These are phyloP conservation scores for Xylaria telfairii DNA, from an alignment of 495 filamentous ascomycete genomes.

Conservation along the genomic window DNA sequence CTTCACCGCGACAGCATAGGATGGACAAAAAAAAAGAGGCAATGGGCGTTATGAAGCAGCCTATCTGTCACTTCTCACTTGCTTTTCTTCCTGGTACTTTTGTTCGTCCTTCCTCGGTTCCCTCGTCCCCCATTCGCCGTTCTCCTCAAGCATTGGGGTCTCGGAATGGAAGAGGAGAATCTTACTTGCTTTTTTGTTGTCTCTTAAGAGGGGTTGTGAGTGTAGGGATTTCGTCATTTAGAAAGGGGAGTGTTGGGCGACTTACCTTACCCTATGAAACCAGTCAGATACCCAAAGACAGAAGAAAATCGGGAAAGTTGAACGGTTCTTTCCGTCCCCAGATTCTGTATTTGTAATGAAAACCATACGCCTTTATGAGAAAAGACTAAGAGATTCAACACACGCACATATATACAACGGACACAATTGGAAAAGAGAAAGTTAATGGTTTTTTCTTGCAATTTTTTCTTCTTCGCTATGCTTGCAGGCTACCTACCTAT, in stretches of 20 bases:
- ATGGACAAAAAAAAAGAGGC: slow-evolving; percentile 30
- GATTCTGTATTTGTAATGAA: slow-evolving; percentile 37
- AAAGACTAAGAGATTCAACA: slow-evolving; percentile 25
- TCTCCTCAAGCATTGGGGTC: not conserved
- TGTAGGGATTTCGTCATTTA: slow-evolving; percentile 26
- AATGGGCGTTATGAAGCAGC: not conserved
- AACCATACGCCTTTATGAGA: slow-evolving; percentile 33
- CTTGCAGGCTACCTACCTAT: too few species aligned
- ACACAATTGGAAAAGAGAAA: not conserved
- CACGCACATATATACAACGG: not conserved
- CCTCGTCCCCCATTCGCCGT: not conserved
- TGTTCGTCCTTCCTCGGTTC: not conserved
- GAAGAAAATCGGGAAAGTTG: slow-evolving; percentile 15
- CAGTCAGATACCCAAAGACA: slow-evolving; percentile 38
- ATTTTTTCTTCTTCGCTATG: not conserved
- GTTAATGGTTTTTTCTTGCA: not conserved
- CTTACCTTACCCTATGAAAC: slow-evolving; percentile 18
- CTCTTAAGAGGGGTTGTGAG: slow-evolving; percentile 9
- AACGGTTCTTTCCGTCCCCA: slow-evolving; percentile 27
- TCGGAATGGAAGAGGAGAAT: not conserved
- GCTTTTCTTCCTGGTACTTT: slow-evolving; percentile 9
- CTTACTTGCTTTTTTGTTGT: slow-evolving; percentile 21
- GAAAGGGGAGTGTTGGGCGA: slow-evolving; percentile 34
- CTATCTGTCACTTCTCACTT: not conserved
- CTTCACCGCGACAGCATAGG: slow-evolving; percentile 40